These are phyloP conservation scores for Diaporthe longicolla DNA, from an alignment of 2,329 filamentous ascomycete genomes.

Conservation along the genomic window DNA sequence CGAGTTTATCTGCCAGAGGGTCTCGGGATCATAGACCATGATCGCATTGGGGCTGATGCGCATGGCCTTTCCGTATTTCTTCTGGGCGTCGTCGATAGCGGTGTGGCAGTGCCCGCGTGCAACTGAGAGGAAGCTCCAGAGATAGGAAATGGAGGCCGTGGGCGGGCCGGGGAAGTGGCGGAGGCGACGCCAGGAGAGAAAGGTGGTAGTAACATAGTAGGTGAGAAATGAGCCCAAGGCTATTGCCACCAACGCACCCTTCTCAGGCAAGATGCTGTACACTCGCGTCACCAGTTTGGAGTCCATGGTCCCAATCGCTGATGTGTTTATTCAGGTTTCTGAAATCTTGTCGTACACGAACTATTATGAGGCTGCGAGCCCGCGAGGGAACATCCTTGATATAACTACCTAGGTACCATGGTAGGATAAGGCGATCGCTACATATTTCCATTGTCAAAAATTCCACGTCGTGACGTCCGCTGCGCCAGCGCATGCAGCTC, in stretches of 20 bases:
- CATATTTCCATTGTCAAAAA: background rate
- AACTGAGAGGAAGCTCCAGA: conserved; percentile 47
- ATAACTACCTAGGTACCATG: no score
- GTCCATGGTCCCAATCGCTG: background rate
- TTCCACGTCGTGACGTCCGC: background rate
- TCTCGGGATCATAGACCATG: conserved; percentile 47
- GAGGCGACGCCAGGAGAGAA: conserved; percentile 47
- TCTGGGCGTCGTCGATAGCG: conserved; percentile 44
- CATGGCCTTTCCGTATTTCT: conserved; percentile 48
- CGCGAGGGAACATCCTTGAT: background rate
- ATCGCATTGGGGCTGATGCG: conserved; percentile 50
- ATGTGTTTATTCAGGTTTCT: no score
- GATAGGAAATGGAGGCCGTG: conserved; percentile 47
- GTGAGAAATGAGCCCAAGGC: background rate
- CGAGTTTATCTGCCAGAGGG: conserved; percentile 48
- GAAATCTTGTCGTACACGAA: no score
- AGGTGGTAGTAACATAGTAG: background rate
- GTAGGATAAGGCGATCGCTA: background rate
- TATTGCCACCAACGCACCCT: background rate
- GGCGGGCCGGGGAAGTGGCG: conserved; percentile 48
- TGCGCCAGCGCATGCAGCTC: no score
- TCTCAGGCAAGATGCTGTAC: background rate
- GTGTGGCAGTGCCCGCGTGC: conserved; percentile 44
- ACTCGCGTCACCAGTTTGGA: background rate
- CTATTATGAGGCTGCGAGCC: background rate